phyloP scores from a whole-genome alignment of 2,329 filamentous ascomycete species.

The Penicillium sp. region DNA sequence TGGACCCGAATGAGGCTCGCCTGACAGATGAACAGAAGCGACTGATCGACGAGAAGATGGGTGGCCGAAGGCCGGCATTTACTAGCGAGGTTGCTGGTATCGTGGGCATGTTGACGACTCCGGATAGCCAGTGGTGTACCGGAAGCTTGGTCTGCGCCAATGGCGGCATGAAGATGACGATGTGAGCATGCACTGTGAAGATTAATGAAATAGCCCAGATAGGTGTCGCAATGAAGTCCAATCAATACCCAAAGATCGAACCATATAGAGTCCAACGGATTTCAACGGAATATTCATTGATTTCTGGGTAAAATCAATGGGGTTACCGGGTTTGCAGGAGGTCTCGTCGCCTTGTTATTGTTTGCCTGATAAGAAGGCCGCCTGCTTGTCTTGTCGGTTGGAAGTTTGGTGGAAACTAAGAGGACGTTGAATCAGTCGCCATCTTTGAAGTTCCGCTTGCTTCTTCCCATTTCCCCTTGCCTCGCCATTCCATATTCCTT shows the following conservation, averaged over 20 bases:
- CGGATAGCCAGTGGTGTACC: constrained; percentile 75
- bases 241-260: background rate
- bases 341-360: background rate
- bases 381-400: background rate
- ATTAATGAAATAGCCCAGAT: background rate
- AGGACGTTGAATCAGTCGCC: background rate
- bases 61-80: constrained; percentile 63
- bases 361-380: background rate
- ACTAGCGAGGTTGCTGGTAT: constrained; percentile 72
- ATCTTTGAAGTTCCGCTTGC: background rate
- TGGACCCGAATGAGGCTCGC: constrained; percentile 22
- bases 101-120: constrained; percentile 72
- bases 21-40: constrained; percentile 63
- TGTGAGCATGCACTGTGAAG: background rate
- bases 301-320: background rate
- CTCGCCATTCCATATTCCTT: too few species aligned
- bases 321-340: background rate
- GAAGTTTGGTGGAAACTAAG: background rate
- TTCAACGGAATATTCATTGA: too few species aligned
- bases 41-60: constrained; percentile 60
- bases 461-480: too few species aligned
- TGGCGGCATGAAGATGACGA: constrained; percentile 67
- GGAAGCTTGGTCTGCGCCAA: constrained; percentile 80
- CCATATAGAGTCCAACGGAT: background rate
- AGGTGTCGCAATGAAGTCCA: background rate